Evolutionary conservation across 768 basidiomycete species (phyloP), one percentile per base, ranked within the genome.

Genomic region (Mycena rosella): DNA sequence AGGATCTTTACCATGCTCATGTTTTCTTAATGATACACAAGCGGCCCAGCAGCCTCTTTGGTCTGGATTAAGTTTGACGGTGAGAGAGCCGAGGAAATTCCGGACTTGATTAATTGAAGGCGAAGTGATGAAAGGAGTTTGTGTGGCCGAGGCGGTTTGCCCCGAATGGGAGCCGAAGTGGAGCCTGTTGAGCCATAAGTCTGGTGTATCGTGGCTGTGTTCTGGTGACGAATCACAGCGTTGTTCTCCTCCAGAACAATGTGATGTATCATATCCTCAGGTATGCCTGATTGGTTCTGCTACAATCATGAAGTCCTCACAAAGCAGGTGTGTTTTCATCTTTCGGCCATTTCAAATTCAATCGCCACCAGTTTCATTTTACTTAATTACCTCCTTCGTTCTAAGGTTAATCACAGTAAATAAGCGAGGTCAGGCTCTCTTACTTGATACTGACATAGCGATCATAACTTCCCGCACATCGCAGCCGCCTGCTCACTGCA

Each of bases 21-120:
- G 36, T 40, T 55, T 55, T 55, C 53, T 55, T 24, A 34, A 36
- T 32, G 52, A 36, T 53, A 38, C 34, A 40, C 34, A 55, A 40
- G 53, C 36, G 53, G 53, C 53, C 53, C 53, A 55, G 36, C 29
- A 55, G 34, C 53, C 22, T 55, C 53, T 55, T 55, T 40, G 53
- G 34, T 55, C 53, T 55, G 36, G 36, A 55, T 38, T 55, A 22
- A 40, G 36, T 55, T 53, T 55, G 53, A 55, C 53, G 36, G 53
- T 55, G 53, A 40, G n/a, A 55, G 53, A 55, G 53, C 53, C 53
- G 34, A 55, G 53, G 53, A 55, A 55, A 40, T 34, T 40, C 53
- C 36, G 36, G 53, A 55, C 53, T 55, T 36, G 53, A 55, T 55
- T 55, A 55, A 55, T 55, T 55, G 34, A 38, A 55, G 36, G 53